Conservation (phyloP, 495 filamentous ascomycete genomes). For the Aspergillus indologenus region DNA sequence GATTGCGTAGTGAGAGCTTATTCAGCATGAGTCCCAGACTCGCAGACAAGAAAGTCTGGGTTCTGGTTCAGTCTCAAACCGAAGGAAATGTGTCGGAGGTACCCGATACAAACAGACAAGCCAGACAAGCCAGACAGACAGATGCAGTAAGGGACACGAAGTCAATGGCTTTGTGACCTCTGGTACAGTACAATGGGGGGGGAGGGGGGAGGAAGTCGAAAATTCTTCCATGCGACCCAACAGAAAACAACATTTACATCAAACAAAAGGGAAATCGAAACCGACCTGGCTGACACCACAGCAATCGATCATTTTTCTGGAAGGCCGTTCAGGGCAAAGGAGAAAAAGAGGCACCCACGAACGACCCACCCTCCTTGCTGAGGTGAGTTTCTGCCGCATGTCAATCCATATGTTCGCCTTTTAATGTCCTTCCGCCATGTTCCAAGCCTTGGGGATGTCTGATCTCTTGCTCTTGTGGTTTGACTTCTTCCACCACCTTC, state of each 20-base stretch:
- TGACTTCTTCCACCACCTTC: neutral
- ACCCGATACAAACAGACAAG: conserved; percentile 7
- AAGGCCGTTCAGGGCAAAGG: neutral
- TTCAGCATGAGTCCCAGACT: neutral
- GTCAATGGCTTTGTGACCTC: neutral
- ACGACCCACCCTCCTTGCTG: neutral
- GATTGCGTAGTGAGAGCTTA: conserved; percentile 1
- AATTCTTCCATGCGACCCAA: neutral
- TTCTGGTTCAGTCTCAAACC: conserved; percentile 3
- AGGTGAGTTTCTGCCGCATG: neutral
- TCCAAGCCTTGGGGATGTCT: neutral
- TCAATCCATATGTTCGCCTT: neutral
- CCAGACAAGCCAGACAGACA: too few relatives aligned
- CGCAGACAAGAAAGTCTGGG: neutral
- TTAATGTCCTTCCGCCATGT: neutral
- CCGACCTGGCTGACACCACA: neutral
- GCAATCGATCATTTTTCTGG: neutral
- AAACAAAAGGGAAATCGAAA: neutral
- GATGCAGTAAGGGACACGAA: neutral
- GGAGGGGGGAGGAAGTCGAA: neutral
- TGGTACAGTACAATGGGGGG: too few relatives aligned
- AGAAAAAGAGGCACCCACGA: neutral
- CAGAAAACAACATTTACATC: neutral
- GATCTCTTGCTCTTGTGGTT: neutral
- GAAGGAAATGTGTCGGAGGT: neutral